phyloP scores from a whole-genome alignment of 139 green algal genomes.

The Nannochloris sp. region DNA sequence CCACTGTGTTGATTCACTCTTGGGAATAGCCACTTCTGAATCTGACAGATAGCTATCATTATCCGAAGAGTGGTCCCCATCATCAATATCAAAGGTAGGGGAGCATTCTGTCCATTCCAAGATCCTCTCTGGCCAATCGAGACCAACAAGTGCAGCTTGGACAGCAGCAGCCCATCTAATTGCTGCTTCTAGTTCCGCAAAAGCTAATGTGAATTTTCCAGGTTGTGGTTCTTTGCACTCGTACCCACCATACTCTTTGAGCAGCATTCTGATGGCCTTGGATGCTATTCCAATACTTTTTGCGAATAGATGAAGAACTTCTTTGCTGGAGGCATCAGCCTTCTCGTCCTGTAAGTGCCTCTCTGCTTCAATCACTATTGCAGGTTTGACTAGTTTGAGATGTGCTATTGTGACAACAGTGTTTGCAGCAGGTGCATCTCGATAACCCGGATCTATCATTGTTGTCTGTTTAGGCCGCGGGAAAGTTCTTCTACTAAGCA shows the following conservation, averaged over 20 bases:
- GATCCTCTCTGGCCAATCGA: constrained; percentile 53
- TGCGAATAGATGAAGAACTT: constrained; percentile 51
- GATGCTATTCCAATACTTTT: constrained; percentile 41
- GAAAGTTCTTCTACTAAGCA: constrained; percentile 56
- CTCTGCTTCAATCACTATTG: constrained; percentile 39
- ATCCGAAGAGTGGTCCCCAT: not conserved
- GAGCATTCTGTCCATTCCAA: constrained; percentile 49
- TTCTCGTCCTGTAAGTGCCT: constrained; percentile 7
- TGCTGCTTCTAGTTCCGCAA: constrained; percentile 43
- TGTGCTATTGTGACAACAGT: constrained; percentile 51
- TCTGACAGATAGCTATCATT: not conserved
- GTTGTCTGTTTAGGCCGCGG: constrained; percentile 33
- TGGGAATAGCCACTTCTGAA: not conserved
- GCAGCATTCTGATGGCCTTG: constrained; percentile 40
- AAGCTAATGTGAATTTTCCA: constrained; percentile 65
- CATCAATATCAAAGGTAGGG: constrained; percentile 9
- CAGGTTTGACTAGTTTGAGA: constrained; percentile 44
- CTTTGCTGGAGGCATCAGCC: constrained; percentile 22
- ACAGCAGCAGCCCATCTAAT: constrained; percentile 41
- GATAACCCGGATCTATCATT: constrained; percentile 62
- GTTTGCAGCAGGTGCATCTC: constrained; percentile 46
- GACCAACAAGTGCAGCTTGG: constrained; percentile 55
- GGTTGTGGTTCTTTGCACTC: constrained; percentile 81
- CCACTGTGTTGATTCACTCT: not conserved
- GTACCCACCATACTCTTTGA: constrained; percentile 57